Base-by-base conservation (phyloP, 202 grass and related monocot species). In the Setaria viridis region DNA sequence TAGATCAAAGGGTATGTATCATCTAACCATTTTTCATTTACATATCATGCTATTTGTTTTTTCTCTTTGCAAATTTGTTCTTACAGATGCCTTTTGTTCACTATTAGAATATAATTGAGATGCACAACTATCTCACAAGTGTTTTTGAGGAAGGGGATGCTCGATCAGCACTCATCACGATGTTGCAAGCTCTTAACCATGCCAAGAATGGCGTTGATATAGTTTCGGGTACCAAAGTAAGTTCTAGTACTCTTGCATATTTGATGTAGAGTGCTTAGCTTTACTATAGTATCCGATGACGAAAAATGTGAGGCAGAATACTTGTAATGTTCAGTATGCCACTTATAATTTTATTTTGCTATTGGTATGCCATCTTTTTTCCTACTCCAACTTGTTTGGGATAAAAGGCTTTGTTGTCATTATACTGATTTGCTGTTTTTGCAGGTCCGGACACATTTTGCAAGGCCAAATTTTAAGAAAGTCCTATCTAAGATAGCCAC, bases 91-190 rank as follows among this genome's bases (percentile, higher is more conserved):
- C 32, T 20, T 20, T 81, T 55, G 37, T 78, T 83, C 64, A 80
- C 65, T 66, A 70, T 63, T 70, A 97, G 94, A 88, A 87, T 87
- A 92, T 94, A 39, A 97, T 97, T 86, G 94, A 97, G 86, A 97
- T 97, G 94, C 94, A 97, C 86, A 97, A 97, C 87, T 97, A 97
- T 78, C 92, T 97, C 49, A 97, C 94, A 70, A 97, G 94, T 80
- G 94, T 97, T 72, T 97, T 94, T 54, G 94, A 97, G 64, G 94
- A 97, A 94, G 94, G 94, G 41, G 94, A 97, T 92, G 94, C 94
- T 39, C 92, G 94, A 12, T 97, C 94, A 51, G 94, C 94, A 47
- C 94, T 97, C 16, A 97, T 97, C 63, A 97, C 94, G 5, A 97
- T 97, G 94, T 82, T 97, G 69, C 92, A 94, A 87, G 88, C 80